Evolutionary conservation across 2,329 filamentous ascomycete species (phyloP).

Genomic region (Penicillium sp.): DNA sequence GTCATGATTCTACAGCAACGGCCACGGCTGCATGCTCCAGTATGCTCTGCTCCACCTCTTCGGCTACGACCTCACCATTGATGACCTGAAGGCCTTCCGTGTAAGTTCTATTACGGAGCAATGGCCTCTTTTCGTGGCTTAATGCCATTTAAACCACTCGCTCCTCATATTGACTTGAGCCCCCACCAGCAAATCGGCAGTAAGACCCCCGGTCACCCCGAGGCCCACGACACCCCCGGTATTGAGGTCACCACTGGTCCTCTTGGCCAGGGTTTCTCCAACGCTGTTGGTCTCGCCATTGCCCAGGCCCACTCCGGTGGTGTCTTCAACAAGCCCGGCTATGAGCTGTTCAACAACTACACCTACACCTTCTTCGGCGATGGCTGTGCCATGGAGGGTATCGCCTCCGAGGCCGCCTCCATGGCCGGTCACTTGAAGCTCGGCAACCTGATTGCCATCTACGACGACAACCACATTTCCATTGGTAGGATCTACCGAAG

Average conservation of each 20-base stretch:
- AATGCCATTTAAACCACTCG: not conserved
- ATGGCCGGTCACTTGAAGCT: conserved; percentile 95
- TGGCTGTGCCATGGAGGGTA: conserved; percentile 98
- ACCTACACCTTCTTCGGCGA: conserved; percentile 97
- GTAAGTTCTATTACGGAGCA: conserved; percentile 62
- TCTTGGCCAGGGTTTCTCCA: conserved; percentile 95
- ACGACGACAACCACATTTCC: conserved; percentile 98
- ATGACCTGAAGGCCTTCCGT: conserved; percentile 96
- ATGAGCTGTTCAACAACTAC: conserved; percentile 91
- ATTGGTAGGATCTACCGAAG: conserved; percentile 59
- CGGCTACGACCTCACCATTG: conserved; percentile 83
- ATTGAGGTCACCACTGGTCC: conserved; percentile 98
- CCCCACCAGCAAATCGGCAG: conserved; percentile 66
- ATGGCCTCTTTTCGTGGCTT: not conserved
- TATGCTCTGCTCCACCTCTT: conserved; percentile 98
- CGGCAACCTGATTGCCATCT: conserved; percentile 95
- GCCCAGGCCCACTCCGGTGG: conserved; percentile 90
- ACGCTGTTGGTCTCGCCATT: conserved; percentile 97
- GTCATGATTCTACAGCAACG: conserved; percentile 70
- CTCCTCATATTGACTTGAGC: conserved; percentile 22
- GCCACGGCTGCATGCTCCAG: conserved; percentile 99
- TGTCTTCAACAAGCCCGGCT: conserved; percentile 95
- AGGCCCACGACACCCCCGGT: conserved; percentile 94
- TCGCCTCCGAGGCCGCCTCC: conserved; percentile 90
- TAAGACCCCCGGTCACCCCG: conserved; percentile 95